Conservation (phyloP, 805 yeast species). For the Hanseniaspora taiwanica region DNA sequence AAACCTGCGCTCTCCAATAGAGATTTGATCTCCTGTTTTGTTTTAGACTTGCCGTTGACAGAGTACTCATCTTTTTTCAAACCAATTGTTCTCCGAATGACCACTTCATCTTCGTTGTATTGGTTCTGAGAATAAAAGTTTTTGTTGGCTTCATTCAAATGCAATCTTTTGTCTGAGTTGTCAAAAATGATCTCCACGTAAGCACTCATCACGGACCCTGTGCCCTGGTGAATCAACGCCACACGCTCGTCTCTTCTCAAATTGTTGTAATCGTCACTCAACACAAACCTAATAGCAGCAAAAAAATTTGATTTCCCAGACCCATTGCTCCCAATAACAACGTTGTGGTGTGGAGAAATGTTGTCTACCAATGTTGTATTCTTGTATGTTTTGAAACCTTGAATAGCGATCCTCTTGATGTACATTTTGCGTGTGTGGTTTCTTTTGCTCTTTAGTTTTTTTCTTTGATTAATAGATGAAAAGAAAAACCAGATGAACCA, state of each 20-base stretch:
- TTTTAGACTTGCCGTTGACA: conserved; percentile 64
- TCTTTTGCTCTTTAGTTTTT: not conserved
- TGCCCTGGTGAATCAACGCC: conserved; percentile 79
- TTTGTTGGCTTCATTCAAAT: conserved; percentile 22
- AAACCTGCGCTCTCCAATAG: conserved; percentile 86
- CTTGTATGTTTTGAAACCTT: conserved; percentile 89
- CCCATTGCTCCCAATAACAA: conserved; percentile 87
- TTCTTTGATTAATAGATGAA: not conserved
- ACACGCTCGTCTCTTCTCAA: conserved; percentile 77
- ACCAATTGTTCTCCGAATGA: conserved; percentile 83
- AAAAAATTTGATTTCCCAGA: conserved; percentile 93
- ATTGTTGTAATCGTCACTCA: conserved; percentile 80
- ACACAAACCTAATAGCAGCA: conserved; percentile 85
- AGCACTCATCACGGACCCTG: conserved; percentile 83
- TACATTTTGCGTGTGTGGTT: conserved; percentile 18
- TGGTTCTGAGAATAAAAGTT: conserved; percentile 22
- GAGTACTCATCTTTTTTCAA: conserved; percentile 85
- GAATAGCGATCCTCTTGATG: conserved; percentile 50
- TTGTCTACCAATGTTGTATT: conserved; percentile 66
- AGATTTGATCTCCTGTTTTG: conserved; percentile 69
- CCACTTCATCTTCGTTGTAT: conserved; percentile 42
- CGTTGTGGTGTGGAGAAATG: conserved; percentile 72
- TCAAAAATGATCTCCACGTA: conserved; percentile 84
- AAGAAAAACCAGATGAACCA: not conserved
- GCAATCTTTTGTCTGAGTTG: conserved; percentile 64